A percentile compares a stretch with the other conserved stretches of the same genome.
phyloP scores from a whole-genome alignment of 2,329 filamentous ascomycete species.

The Fusarium torulosum region DNA sequence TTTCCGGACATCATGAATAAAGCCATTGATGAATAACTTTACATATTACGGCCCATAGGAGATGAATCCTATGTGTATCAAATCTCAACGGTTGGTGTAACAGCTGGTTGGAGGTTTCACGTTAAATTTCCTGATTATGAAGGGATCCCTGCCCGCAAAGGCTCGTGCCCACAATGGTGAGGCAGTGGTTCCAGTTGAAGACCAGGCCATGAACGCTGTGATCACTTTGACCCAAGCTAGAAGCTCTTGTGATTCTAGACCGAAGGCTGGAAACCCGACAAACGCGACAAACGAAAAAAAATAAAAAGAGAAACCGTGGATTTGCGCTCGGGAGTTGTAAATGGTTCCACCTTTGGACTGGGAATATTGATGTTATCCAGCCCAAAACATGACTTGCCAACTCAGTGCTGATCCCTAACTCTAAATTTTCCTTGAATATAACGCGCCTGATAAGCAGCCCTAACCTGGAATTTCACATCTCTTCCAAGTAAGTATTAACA shows the following conservation, averaged over 20 bases:
- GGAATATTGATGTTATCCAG: neutral
- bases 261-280: neutral
- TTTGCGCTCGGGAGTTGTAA: constrained; percentile 22
- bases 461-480: neutral
- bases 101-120: constrained; percentile 2
- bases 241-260: constrained; percentile 14
- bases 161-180: constrained; percentile 44
- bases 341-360: constrained; percentile 6
- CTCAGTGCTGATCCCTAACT: constrained; percentile 36
- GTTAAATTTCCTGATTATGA: constrained; percentile 26
- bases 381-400: constrained; percentile 20
- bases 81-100: constrained; percentile 4
- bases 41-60: neutral
- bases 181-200: constrained; percentile 29
- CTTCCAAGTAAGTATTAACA: constrained; percentile 25
- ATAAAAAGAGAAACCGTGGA: constrained; percentile 9
- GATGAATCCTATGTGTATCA: neutral
- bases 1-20: constrained; percentile 2
- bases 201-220: constrained; percentile 10
- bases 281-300: neutral
- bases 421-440: constrained; percentile 25
- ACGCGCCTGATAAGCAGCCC: neutral
- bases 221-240: constrained; percentile 4
- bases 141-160: constrained; percentile 9
- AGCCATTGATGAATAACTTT: neutral